A percentile compares a stretch with the other conserved stretches of the same genome.
These are phyloP conservation scores for Huntiella bhutanensis DNA, from an alignment of 2,329 filamentous ascomycete species.

Conservation along the genomic window DNA sequence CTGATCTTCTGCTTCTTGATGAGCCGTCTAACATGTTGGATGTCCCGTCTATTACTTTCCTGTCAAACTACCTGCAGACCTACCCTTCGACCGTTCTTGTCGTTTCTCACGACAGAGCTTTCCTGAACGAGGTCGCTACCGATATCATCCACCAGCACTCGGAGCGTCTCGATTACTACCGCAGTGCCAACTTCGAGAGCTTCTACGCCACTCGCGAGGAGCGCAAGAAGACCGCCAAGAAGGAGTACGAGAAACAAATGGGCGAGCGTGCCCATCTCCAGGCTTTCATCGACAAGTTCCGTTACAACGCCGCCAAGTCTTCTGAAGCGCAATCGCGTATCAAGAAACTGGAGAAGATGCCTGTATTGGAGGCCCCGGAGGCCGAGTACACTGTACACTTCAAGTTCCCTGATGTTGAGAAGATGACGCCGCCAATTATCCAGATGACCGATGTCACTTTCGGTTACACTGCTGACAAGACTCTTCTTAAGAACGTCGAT, in stretches of 20 bases:
- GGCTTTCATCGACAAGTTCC: conserved; percentile 98
- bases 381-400: conserved; percentile 92
- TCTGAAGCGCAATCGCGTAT: conserved; percentile 96
- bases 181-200: conserved; percentile 86
- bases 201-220: conserved; percentile 98
- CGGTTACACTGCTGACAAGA: conserved; percentile 64
- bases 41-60: conserved; percentile 96
- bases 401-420: conserved; percentile 93
- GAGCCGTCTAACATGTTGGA: conserved; percentile 99
- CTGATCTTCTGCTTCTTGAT: conserved; percentile 85
- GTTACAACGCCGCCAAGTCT: conserved; percentile 96
- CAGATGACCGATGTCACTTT: conserved; percentile 91
- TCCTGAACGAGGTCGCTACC: conserved; percentile 96
- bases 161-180: conserved; percentile 94
- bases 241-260: conserved; percentile 98
- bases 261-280: conserved; percentile 80
- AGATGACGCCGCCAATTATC: conserved; percentile 89
- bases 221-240: conserved; percentile 85
- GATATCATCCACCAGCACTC: conserved; percentile 99
- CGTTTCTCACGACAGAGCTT: conserved; percentile 96
- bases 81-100: conserved; percentile 93
- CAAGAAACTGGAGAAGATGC: conserved; percentile 98
- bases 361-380: conserved; percentile 74
- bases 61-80: conserved; percentile 81
- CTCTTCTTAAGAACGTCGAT: conserved; percentile 70